Base-by-base conservation (phyloP, 139 green algal species). In the Yamagishiella unicocca region DNA sequence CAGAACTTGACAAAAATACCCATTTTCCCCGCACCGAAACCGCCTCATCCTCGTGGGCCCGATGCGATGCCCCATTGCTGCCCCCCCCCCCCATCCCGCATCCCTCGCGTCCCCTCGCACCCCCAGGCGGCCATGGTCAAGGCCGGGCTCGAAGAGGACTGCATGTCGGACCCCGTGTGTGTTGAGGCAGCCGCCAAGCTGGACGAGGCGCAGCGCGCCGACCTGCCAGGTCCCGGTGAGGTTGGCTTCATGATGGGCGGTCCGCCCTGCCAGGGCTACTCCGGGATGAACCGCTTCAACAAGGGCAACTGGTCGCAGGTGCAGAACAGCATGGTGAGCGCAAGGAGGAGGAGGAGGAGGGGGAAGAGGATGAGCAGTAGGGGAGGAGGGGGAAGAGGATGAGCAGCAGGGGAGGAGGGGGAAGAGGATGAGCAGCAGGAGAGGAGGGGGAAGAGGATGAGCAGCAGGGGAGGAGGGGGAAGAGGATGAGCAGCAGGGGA, bases 201-300 rank as follows among this genome's bases (percentile, higher is more conserved):
- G 71, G 68, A 78, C 29, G 45, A 78, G 19, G 78, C 77, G 53
- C 29, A 9, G 24, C 4, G 37, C 64, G 88, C 84, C 7, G 80
- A 62, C 22, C 93, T 99, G 85, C 97, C 97, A 3, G 17, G 58
- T 58, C 97, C 97, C 5, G 97, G 97, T 0, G 74, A 98, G 85
- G 97, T 99, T 31, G 97, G 98, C 50, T 98, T 99, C 92, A 97
- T 99, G 79, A 98, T 96, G 89, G 97, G 97, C 31, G 97, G 97
- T 1, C 97, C 97, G 0, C 97, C 97, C 70, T 99, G 97, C 95
- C 97, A 99, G 94, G 97, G 97, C 75, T 99, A 99, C 94, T 97
- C 93, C 24, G 97, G 97, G 87, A 99, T 99, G 97, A 99, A 99
- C 90, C 94, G 97, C 46, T 99, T 99, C 94, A 99, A 99, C 94